phyloP scores from a whole-genome alignment of 2,329 filamentous ascomycete genomes.

The Penicillium sp. region DNA sequence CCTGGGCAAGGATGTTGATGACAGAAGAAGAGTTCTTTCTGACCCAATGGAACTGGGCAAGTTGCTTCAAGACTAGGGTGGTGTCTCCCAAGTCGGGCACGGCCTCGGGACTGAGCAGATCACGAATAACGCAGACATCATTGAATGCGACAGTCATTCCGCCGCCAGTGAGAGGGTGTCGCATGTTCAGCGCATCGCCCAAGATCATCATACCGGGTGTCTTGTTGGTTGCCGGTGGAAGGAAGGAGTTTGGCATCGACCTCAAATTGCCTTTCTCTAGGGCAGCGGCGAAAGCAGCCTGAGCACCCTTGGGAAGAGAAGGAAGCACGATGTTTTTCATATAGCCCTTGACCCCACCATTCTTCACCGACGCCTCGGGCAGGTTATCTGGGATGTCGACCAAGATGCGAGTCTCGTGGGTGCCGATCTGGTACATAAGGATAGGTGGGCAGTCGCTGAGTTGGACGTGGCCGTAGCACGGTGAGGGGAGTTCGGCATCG shows the following conservation, averaged over 20 bases:
- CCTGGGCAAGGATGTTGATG: slow-evolving; percentile 97
- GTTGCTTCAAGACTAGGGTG: slow-evolving; percentile 66
- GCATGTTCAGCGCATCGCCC: slow-evolving; percentile 98
- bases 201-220: slow-evolving; percentile 77
- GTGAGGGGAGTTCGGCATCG: slow-evolving; percentile 77
- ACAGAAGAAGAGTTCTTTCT: slow-evolving; percentile 82
- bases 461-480: slow-evolving; percentile 82
- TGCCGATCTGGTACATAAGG: slow-evolving; percentile 95
- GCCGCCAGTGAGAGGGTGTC: slow-evolving; percentile 94
- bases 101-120: slow-evolving; percentile 70
- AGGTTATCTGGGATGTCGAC: slow-evolving; percentile 83
- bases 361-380: slow-evolving; percentile 71
- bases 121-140: slow-evolving; percentile 78
- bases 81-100: slow-evolving; percentile 74
- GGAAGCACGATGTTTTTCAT: slow-evolving; percentile 80
- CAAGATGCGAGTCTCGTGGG: slow-evolving; percentile 87
- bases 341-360: slow-evolving; percentile 84
- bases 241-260: slow-evolving; percentile 94
- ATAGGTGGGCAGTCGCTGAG: slow-evolving; percentile 78
- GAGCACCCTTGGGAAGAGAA: slow-evolving; percentile 71
- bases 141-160: slow-evolving; percentile 98
- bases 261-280: slow-evolving; percentile 78
- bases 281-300: slow-evolving; percentile 74
- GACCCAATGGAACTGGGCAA: slow-evolving; percentile 81
- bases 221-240: slow-evolving; percentile 76